Evolutionary conservation across 306 rosid genomes (phyloP), one percentile per base, ranked within the genome.

Genomic region (Oxytropis ochrocephala): DNA sequence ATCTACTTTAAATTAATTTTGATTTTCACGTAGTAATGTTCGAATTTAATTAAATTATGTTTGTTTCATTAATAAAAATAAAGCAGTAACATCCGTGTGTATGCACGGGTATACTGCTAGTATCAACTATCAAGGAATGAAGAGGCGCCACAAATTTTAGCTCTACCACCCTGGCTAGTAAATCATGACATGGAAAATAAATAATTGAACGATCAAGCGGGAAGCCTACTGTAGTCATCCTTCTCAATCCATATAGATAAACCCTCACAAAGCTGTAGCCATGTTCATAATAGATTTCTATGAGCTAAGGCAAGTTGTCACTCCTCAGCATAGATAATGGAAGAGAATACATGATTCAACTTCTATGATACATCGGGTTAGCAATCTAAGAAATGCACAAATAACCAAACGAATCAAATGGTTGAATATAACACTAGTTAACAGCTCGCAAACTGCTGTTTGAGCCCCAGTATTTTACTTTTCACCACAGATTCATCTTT

Each of bases 301-400:
- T 32, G 29, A 30, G 30, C 64, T 9, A 47, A 5, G 65, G 38
- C 43, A n/a, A 4, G 17, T 58, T 47, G 42, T 11, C 29, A 16
- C 17, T 11, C 35, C 59, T 27, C 54, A 55, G 3, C 17, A 19
- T 17, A 27, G 60, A 68, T 13, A 64, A 49, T 12, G 32, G 52
- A 33, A 10, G 42, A 67, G 60, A 63, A 43, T 35, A 46, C 42
- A 47, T 54, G 66, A 52, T 54, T 48, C 41, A 67, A 58, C 24
- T 55, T 21, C 51, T 48, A 77, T 61, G 42, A 68, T 77, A 73
- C 72, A 81, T 24, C 39, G 64, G 51, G 60, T 66, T 43, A 69
- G 42, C 50, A 48, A 64, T 54, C 69, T 66, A 63, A 61, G 33
- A 71, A 65, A 78, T 71, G 69, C 67, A 78, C 80, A 84, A 84